phyloP scores from a whole-genome alignment of 768 basidiomycete species.

The Amanita rubescens region DNA sequence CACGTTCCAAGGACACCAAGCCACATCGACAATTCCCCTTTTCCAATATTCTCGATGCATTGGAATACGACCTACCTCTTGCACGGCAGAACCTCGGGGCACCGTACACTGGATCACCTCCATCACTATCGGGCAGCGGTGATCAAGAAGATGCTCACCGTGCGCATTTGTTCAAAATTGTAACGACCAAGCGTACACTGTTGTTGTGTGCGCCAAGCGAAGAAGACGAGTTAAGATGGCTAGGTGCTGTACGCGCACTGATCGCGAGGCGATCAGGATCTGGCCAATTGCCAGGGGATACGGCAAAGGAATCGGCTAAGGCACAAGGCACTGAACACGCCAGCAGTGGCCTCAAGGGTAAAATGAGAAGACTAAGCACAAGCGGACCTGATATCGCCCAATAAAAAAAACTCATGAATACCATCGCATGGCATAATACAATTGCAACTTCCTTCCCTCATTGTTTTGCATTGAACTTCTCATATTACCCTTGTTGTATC shows the following conservation, averaged over 20 bases:
- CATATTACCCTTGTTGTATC: too few relatives aligned
- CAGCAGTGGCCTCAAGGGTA: slow-evolving; percentile 33
- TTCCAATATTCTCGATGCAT: slow-evolving; percentile 79
- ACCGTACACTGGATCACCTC: slow-evolving; percentile 26
- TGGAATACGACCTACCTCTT: slow-evolving; percentile 72
- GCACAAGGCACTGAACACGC: background rate
- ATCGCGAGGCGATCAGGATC: slow-evolving; percentile 64
- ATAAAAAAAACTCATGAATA: background rate
- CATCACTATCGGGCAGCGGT: slow-evolving; percentile 23
- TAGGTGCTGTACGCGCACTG: slow-evolving; percentile 89
- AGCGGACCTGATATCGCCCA: slow-evolving; percentile 19
- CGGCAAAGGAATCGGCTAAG: slow-evolving; percentile 19
- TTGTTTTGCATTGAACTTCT: background rate
- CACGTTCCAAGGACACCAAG: slow-evolving; percentile 66
- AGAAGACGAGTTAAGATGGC: slow-evolving; percentile 98
- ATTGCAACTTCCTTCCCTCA: background rate
- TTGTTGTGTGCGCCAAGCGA: slow-evolving; percentile 91
- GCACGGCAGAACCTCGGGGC: slow-evolving; percentile 42
- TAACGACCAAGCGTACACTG: slow-evolving; percentile 88
- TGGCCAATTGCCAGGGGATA: slow-evolving; percentile 42
- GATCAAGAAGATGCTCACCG: slow-evolving; percentile 39
- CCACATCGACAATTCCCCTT: slow-evolving; percentile 83
- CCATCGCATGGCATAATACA: background rate
- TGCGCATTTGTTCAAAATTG: slow-evolving; percentile 84
- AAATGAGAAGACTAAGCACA: slow-evolving; percentile 41